Evolutionary conservation across 1,284 basidiomycete genomes (phyloP).

Genomic region (Rhodotorula mucilaginosa): DNA sequence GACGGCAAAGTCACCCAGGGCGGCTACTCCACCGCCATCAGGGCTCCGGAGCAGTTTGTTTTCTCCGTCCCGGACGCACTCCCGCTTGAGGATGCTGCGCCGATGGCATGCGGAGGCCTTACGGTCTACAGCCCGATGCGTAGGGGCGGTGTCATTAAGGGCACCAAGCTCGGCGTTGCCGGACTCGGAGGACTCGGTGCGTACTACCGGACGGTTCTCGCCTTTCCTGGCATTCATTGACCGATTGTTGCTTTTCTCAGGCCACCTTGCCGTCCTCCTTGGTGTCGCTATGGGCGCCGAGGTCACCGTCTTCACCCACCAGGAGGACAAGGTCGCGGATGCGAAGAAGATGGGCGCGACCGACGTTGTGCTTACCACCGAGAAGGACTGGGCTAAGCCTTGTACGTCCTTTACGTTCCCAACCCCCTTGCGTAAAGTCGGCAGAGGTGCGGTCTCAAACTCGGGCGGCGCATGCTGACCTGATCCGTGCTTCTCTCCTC

Average conservation of each 20-base stretch:
- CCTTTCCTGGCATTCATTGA: too few relatives aligned
- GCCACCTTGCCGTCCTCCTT: conserved; percentile 16
- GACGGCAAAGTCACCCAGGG: conserved; percentile 55
- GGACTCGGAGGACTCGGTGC: conserved; percentile 52
- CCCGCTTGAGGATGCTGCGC: conserved; percentile 56
- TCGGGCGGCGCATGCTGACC: too few relatives aligned
- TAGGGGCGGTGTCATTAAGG: conserved; percentile 4
- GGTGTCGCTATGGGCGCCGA: conserved; percentile 49
- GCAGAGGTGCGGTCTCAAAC: background rate
- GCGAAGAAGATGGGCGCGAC: conserved; percentile 51
- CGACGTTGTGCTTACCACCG: conserved; percentile 30
- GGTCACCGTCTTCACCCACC: conserved; percentile 52
- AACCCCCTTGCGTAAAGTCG: too few relatives aligned
- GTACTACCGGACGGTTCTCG: conserved; percentile 17
- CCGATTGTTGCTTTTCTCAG: background rate
- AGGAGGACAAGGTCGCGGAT: conserved; percentile 48
- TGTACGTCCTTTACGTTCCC: background rate
- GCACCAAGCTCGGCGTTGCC: conserved; percentile 48
- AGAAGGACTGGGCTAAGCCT: conserved; percentile 23
- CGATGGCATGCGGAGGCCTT: conserved; percentile 52
- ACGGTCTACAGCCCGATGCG: conserved; percentile 54
- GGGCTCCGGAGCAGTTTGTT: conserved; percentile 66
- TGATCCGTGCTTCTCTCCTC: background rate
- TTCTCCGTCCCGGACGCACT: conserved; percentile 66
- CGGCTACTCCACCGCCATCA: conserved; percentile 66